Evolutionary conservation across 192 early-diverging fungal species (phyloP), one percentile per base, ranked within the genome.

Genomic region (Umbelopsis vinacea): DNA sequence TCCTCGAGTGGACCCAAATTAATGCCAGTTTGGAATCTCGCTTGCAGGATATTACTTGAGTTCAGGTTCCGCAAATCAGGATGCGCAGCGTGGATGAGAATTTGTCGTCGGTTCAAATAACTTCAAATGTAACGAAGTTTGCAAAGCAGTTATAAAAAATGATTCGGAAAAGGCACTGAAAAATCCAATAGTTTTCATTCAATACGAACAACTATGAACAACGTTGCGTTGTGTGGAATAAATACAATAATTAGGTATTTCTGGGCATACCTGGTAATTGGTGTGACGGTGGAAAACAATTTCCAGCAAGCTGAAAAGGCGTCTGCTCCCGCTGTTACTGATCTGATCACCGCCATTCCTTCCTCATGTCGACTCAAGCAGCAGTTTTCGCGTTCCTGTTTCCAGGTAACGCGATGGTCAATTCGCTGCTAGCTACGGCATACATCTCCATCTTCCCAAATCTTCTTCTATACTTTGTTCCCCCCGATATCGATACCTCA

Each of bases 361-460:
- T 67, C 52, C 17, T 29, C 73, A 79, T 75, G 73, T 75, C 73
- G 0, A 54, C 71, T 52, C 71, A 74, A 48, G 74, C 71, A 68
- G 68, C 70, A 26, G 72, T 86, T 29, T 86, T 88, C 74, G 79
- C 82, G 37, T 87, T 74, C 68, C 69, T 88, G 24, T 88, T 88
- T 68, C 87, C 87, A 38, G 87, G 87, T 57, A 79, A 72, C 40
- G 81, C 87, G 24, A 77, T 78, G 80, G 82, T 85, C 66, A 88
- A 88, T 74, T 88, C 92, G 19, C 75, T 94, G 10, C 76, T 94
- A 29, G 92, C 87, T 9, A 92, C 92, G 12, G 81, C 89, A 33
- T 94, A 94, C 70, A 94, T 94, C 69, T 93, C 93, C 23, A 80
- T 93, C 71, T 90, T 93, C 66, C 93, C 93, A 19, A 92, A 93